Base-by-base conservation (phyloP, 192 early-diverging fungal species). In the Rhizoclosmatium globosum region DNA sequence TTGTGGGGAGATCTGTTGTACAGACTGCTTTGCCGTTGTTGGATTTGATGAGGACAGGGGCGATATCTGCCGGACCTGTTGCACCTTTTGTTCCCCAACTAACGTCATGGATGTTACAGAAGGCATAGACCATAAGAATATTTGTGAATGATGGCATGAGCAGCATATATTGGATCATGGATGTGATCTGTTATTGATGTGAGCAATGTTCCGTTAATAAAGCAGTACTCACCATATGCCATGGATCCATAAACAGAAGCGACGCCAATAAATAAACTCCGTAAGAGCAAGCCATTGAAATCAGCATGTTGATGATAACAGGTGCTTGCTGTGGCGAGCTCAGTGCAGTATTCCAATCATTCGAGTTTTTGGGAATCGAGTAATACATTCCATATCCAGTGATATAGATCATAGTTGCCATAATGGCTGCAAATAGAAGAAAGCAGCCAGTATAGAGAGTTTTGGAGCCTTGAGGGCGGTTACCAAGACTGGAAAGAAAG, bases 181-280 rank as follows among this genome's bases (percentile, higher is more conserved):
- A 78, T 3, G 78, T 90, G 48, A n/a, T n/a, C n/a, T n/a, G n/a
- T n/a, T n/a, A n/a, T n/a, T n/a, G n/a, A n/a, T n/a, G n/a, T n/a
- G n/a, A n/a, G n/a, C n/a, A n/a, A n/a, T n/a, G n/a, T n/a, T n/a
- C n/a, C n/a, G n/a, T n/a, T n/a, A n/a, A n/a, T n/a, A n/a, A n/a
- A n/a, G n/a, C n/a, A n/a, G n/a, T n/a, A n/a, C n/a, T n/a, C n/a
- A 88, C 56, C 84, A 91, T 87, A 64, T 91, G 90, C 81, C 83
- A 86, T 4, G 86, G 86, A 68, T 91, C 87, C 48, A 87, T 11
- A 64, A 83, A 86, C 1, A 88, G 43, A 48, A 91, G 42, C 0
- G 77, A 78, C 1, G 79, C 57, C 57, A 89, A 47, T 47, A 88
- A 79, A 70, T 90, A 91, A 17, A 85, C 71, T 17, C 90, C 90